Base-by-base conservation (phyloP, 1,284 basidiomycete genomes). In the Mycosarcoma mackinlayi region DNA sequence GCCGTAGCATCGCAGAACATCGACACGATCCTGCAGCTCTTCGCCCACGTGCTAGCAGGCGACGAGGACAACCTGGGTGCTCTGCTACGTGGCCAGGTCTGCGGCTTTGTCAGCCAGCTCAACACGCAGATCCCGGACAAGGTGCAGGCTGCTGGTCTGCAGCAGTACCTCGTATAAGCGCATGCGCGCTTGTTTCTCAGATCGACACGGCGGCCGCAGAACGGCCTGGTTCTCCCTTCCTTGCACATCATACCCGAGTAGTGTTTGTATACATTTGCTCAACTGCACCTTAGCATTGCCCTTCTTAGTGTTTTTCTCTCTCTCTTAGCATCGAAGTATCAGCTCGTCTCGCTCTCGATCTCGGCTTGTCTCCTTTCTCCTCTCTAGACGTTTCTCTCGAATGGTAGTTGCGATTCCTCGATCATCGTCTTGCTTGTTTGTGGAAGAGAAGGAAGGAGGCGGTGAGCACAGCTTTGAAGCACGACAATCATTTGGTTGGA, bases 11-110 rank as follows among this genome's bases (percentile, higher is more conserved):
- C 96, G 57, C 86, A 87, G 46, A 76, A 92, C 84, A 87, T 97
- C 79, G 93, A 96, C 82, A 87, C 87, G 54, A 86, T 99, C 44
- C 86, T 98, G 28, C 85, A 86, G 23, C 89, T 95, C 39, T 96
- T 98, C 76, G 89, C 88, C 14, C 88, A 90, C 81, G 93, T 95
- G 40, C 87, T 98, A 25, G 89, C 70, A 24, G 76, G 78, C 48
- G 68, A 76, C 24, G 71, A 76, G 46, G 78, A 79, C 41, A 71
- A 76, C 56, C 62, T 81, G 13, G 76, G 78, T 33, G 77, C 73
- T 16, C 64, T 77, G 41, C 92, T 83, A 90, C 73, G 80, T 16
- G 80, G 79, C 21, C 76, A 81, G 62, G 44, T 77, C 11, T 73
- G 73, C 41, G 86, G 88, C 37, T 87, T 98, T 46, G 85, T 98